Evolutionary conservation across 2,329 filamentous ascomycete genomes (phyloP).

Genomic region (Cercospora zeae-maydis): DNA sequence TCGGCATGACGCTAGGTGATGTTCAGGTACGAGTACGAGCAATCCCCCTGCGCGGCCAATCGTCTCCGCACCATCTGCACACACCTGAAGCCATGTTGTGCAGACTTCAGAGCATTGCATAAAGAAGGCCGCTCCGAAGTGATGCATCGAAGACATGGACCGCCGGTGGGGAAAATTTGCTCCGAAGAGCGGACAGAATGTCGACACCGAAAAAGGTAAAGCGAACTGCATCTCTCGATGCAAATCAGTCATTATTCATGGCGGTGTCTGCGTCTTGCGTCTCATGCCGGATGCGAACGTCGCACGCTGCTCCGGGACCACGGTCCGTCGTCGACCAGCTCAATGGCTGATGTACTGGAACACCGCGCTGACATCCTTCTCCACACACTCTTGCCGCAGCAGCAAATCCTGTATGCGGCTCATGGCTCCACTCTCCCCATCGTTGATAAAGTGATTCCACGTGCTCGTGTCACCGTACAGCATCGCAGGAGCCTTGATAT

Average conservation of each 20-base stretch:
- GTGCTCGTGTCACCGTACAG: slow-evolving; percentile 96
- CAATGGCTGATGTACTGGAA: slow-evolving; percentile 98
- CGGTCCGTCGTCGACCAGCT: background rate
- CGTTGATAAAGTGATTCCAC: slow-evolving; percentile 97
- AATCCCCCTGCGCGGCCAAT: background rate
- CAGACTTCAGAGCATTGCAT: background rate
- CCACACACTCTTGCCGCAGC: slow-evolving; percentile 76
- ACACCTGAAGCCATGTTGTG: background rate
- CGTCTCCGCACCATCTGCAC: background rate
- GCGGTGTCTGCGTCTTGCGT: background rate
- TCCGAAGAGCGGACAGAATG: background rate
- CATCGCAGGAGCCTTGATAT: slow-evolving; percentile 88
- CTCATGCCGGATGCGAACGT: no score
- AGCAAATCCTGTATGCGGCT: slow-evolving; percentile 85
- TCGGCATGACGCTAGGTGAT: slow-evolving; percentile 1
- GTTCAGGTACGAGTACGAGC: slow-evolving; percentile 9
- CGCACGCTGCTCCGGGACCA: background rate
- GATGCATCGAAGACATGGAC: background rate
- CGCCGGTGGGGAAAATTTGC: background rate
- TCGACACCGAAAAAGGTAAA: background rate
- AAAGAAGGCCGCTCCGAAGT: background rate
- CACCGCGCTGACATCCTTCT: slow-evolving; percentile 82
- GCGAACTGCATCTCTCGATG: background rate
- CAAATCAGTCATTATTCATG: background rate
- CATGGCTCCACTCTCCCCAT: slow-evolving; percentile 59